phyloP scores from a whole-genome alignment of 2,329 filamentous ascomycete genomes.

The Botrytis fabae region DNA sequence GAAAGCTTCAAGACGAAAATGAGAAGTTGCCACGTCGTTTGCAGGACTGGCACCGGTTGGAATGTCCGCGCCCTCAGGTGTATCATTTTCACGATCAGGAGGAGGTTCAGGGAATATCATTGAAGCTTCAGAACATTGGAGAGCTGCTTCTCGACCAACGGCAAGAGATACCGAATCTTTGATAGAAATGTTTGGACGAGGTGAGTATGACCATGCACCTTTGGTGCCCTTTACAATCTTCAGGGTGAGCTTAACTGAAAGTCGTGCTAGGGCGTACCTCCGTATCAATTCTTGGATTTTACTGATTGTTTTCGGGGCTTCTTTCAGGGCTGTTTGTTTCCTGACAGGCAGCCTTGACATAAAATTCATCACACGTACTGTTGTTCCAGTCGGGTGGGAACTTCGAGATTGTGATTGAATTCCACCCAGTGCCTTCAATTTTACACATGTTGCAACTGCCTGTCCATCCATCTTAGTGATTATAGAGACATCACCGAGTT shows the following conservation, averaged over 20 bases:
- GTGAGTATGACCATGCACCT: conserved; percentile 62
- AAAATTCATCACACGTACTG: conserved; percentile 59
- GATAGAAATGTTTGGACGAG: conserved; percentile 49
- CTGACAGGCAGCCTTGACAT: conserved; percentile 65
- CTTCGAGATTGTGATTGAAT: conserved; percentile 42
- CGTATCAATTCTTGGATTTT: conserved; percentile 62
- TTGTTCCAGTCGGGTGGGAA: conserved; percentile 67
- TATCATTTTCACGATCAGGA: background rate
- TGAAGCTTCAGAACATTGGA: conserved; percentile 52
- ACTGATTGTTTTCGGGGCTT: conserved; percentile 55
- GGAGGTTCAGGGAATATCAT: conserved; percentile 30
- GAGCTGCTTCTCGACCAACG: conserved; percentile 57
- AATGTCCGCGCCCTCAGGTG: background rate
- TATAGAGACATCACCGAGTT: conserved; percentile 59
- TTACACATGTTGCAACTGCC: conserved; percentile 54
- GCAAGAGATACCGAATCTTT: conserved; percentile 63
- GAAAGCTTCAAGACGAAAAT: conserved; percentile 56
- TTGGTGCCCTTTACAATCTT: conserved; percentile 55
- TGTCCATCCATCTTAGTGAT: conserved; percentile 65
- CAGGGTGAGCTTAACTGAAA: conserved; percentile 60
- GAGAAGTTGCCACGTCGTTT: background rate
- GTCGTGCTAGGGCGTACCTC: conserved; percentile 66
- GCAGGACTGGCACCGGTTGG: background rate
- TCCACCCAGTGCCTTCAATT: conserved; percentile 46
- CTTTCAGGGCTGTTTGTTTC: conserved; percentile 56